These are phyloP conservation scores for Puccinia triticina DNA, from an alignment of 1,284 basidiomycete species.

Conservation along the genomic window DNA sequence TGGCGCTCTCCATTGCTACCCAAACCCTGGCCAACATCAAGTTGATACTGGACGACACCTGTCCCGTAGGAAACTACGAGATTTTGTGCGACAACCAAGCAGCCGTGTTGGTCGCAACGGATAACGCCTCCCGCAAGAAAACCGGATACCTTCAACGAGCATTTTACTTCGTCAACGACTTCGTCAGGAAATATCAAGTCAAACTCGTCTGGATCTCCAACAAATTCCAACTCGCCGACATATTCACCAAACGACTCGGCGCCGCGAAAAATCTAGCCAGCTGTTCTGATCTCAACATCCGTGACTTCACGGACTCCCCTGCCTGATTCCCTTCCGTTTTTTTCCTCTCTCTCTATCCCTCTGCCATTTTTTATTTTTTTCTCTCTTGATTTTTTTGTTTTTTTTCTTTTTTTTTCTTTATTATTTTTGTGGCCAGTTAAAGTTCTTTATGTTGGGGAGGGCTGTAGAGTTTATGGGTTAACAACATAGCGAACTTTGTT, in stretches of 20 bases:
- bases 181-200: not conserved
- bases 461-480: too few relatives aligned
- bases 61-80: too few relatives aligned
- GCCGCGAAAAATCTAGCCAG: not conserved
- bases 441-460: too few relatives aligned
- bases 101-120: not conserved
- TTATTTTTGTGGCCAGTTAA: too few relatives aligned
- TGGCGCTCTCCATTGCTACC: not conserved
- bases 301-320: too few relatives aligned
- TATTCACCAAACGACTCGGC: not conserved
- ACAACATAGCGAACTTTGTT: too few relatives aligned
- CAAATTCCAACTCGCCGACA: not conserved
- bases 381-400: too few relatives aligned
- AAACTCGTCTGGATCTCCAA: not conserved
- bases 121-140: conserved; percentile 9
- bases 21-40: not conserved
- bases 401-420: too few relatives aligned
- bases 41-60: not conserved
- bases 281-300: too few relatives aligned
- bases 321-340: too few relatives aligned
- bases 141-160: not conserved
- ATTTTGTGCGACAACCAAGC: conserved; percentile 24
- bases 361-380: too few relatives aligned
- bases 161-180: conserved; percentile 18
- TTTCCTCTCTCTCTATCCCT: too few relatives aligned